Percentiles rank a stretch among this genome's conserved stretches.
Conservation (phyloP, 176 grass and related monocot genomes). For the Stipa capillata region DNA sequence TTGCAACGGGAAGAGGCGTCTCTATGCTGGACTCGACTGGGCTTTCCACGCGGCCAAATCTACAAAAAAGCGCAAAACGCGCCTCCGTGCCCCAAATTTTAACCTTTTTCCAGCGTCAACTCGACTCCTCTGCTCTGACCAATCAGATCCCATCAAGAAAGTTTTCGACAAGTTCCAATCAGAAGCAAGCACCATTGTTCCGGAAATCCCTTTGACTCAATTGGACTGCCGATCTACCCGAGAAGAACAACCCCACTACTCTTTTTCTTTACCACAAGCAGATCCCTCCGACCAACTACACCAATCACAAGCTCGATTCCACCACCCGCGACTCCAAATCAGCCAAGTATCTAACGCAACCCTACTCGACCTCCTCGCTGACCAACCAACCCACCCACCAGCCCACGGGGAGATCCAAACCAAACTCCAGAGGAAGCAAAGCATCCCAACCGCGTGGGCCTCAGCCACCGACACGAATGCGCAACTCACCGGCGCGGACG, state of each 20-base stretch:
- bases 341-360: neutral
- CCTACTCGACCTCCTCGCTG: neutral
- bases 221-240: neutral
- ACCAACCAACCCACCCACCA: neutral
- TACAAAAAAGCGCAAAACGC: neutral
- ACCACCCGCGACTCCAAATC: neutral
- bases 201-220: neutral
- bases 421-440: neutral
- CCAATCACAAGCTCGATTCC: slow-evolving; percentile 10
- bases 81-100: neutral
- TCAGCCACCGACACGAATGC: neutral
- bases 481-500: slow-evolving; percentile 59
- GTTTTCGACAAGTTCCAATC: neutral
- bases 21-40: neutral
- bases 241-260: neutral
- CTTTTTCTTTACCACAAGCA: neutral
- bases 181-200: neutral
- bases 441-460: neutral
- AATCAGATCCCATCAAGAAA: slow-evolving; percentile 19
- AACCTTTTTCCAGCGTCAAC: neutral
- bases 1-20: neutral
- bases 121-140: neutral
- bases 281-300: slow-evolving; percentile 29
- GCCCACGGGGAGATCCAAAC: slow-evolving; percentile 30
- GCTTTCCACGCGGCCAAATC: neutral